Percentiles rank a stretch among this genome's conserved stretches.
Evolutionary conservation across 164 flowering plant genomes (phyloP).

Genomic region (Kalanchoe fedtschenkoi): DNA sequence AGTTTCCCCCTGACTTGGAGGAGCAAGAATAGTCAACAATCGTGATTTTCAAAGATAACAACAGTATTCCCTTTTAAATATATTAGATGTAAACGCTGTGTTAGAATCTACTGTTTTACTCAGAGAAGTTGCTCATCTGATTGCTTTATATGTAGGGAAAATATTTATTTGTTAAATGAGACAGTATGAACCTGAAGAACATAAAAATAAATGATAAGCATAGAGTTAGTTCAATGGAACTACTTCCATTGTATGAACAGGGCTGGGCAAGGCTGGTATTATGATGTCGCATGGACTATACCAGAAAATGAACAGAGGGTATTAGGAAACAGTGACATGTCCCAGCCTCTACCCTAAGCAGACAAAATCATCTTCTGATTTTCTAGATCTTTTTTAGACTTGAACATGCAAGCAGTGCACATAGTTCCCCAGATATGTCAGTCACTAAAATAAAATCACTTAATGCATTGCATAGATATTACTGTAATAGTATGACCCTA

Average conservation of each 20-base stretch:
- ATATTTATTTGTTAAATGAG: background rate
- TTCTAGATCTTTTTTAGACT: background rate
- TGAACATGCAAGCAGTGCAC: background rate
- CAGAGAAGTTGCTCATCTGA: no score
- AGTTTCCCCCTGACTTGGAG: no score
- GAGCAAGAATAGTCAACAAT: no score
- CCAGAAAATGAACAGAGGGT: no score
- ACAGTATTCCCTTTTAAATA: no score
- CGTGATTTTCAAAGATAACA: no score
- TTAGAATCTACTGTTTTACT: no score
- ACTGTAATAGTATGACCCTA: background rate
- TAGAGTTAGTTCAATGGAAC: background rate
- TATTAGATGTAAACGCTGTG: no score
- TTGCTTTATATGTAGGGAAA: background rate
- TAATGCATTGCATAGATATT: background rate
- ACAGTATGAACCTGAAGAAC: background rate
- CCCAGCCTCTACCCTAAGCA: no score
- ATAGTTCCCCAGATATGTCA: background rate
- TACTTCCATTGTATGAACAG: background rate
- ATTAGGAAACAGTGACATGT: no score
- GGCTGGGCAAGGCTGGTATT: background rate
- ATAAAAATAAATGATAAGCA: background rate
- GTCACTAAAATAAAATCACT: background rate
- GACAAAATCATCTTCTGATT: no score
- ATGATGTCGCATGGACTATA: no score